Evolutionary conservation across 768 basidiomycete genomes (phyloP), one percentile per base, ranked within the genome.

Genomic region (Lepiota subincarnata): DNA sequence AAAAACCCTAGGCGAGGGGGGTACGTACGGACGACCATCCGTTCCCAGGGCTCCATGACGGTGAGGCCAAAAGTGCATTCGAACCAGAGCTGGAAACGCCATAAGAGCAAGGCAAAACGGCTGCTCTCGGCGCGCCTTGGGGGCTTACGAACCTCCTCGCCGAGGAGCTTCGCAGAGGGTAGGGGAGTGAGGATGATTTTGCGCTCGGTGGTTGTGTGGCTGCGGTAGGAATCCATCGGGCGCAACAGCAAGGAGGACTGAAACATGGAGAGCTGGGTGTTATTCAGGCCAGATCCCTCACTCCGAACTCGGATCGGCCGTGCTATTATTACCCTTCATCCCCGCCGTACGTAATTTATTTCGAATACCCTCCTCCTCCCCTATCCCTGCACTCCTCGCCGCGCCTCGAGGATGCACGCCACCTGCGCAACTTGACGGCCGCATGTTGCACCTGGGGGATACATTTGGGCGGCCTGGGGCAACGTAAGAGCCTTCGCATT

Each of bases 21-120:
- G 24, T 1, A 54, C 53, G 40, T 51, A 78, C 79, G 44, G n/a
- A 81, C 64, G 44, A 79, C 64, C 19, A 73, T 64, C 63, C 76
- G 78, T 66, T 81, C 79, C 73, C 78, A 81, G 38, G 78, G 76
- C 55, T 81, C 79, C 47, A 80, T 70, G 68, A 79, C 73, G 4
- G 76, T 75, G 28, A 81, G 65, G 26, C 70, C 78, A 59, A 81
- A 79, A 0, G 78, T 81, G n/a, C 75, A 67, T 66, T 78, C 78
- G 46, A 79, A 73, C 77, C 77, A 79, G 67, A 80, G 74, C 55
- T 73, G 67, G 45, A 66, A 60, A 28, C 73, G 70, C 79, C 78
- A 78, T 24, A 75, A 64, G 52, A 73, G 76, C 8, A 68, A n/a
- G 14, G 53, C 19, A 14, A 54, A 26, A 14, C 38, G 53, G 6